Evolutionary conservation across 768 basidiomycete species (phyloP), one percentile per base, ranked within the genome.

Genomic region (Phaeotremella skinneri): DNA sequence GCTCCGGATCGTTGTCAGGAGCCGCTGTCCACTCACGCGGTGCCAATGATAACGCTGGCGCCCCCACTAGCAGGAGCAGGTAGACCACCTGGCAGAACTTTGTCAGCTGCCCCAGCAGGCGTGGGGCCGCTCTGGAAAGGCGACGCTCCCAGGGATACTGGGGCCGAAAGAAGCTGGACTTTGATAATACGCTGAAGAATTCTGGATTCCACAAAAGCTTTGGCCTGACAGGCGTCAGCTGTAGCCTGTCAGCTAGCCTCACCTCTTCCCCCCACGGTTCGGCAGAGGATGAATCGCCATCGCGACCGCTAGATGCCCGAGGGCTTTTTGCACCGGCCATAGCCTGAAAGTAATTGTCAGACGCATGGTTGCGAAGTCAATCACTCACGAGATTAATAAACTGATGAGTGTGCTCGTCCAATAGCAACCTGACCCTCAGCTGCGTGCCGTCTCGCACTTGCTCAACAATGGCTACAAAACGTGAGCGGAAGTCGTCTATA

Each of bases 251-350:
- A 0, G 20, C 3, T 23, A 23, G 32, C 78, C 82, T 61, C 63
- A 90, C 90, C 81, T 97, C 94, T 80, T 97, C 94, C 61, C 86
- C 87, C 82, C 84, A 91, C 39, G 83, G 83, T 74, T 96, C 92
- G 21, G 83, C 61, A 7, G 45, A 51, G 14, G 64, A 62, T 14
- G 63, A 30, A 21, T 73, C 72, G 23, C 69, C 70, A 17, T 76
- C 76, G 16, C 73, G 52, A 23, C 54, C 67, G 29, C 54, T 69
- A 0, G 72, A 63, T 9, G 76, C 69, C 29, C 73, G 65, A 41
- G 77, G 77, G 21, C 67, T 64, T 55, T 78, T 78, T 43, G 75
- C 70, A 25, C 77, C 77, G 7, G 75, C 77, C 3, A 78, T 52
- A 16, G 64, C 57, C 69, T 73, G 47, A 16, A 30, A 48, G 43